phyloP scores from a whole-genome alignment of 306 rosid genomes.

The Cucumis hystrix region DNA sequence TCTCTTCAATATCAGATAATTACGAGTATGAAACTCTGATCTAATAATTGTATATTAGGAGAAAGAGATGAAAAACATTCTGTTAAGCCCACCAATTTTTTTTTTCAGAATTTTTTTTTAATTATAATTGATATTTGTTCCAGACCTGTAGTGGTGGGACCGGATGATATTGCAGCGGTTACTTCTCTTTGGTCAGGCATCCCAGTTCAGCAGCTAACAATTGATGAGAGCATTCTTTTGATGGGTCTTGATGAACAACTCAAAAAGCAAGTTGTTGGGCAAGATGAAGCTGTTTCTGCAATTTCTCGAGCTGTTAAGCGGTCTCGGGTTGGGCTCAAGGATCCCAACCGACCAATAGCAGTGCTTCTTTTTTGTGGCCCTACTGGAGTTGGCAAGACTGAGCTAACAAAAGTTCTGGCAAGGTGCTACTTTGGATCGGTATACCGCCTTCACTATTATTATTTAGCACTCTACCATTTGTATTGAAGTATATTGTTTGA shows the following conservation, averaged over 20 bases:
- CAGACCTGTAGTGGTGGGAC: constrained; percentile 8
- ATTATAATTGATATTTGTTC: not conserved
- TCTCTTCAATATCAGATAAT: constrained; percentile 28
- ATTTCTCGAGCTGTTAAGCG: constrained; percentile 17
- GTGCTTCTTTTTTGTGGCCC: constrained; percentile 22
- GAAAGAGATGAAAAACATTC: not conserved
- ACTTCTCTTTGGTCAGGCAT: constrained; percentile 17
- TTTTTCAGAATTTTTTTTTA: not conserved
- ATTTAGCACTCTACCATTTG: not conserved
- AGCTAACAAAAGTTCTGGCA: constrained; percentile 16
- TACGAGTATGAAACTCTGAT: constrained; percentile 40
- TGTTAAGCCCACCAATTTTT: not conserved
- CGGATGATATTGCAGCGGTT: constrained; percentile 12
- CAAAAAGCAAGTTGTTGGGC: constrained; percentile 15
- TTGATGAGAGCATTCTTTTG: constrained; percentile 6
- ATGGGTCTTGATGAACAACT: constrained; percentile 12
- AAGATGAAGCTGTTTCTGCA: constrained; percentile 19
- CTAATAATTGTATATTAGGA: constrained; percentile 6
- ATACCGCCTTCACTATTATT: not conserved
- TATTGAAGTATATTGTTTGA: not conserved
- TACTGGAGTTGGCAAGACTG: constrained; percentile 20
- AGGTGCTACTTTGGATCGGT: constrained; percentile 12
- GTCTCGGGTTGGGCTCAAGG: constrained; percentile 20
- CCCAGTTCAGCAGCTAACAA: constrained; percentile 20
- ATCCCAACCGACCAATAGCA: constrained; percentile 21